Evolutionary conservation across 192 early-diverging fungal genomes (phyloP).

Genomic region (Gonapodya sp.): DNA sequence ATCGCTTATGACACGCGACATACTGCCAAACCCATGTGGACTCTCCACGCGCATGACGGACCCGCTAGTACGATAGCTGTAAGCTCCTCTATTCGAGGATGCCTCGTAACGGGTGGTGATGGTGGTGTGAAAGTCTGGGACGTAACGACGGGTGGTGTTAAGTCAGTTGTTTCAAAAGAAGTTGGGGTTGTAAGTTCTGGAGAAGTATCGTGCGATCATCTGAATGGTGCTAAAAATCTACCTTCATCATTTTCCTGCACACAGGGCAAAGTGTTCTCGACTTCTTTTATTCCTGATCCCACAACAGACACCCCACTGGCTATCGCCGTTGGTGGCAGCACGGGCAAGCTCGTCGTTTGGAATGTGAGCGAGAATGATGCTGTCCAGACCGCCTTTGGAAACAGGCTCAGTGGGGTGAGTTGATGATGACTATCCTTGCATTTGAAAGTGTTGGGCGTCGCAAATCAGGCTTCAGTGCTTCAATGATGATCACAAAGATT

Average conservation of each 20-base stretch:
- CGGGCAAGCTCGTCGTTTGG: conserved; percentile 87
- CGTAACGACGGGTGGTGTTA: conserved; percentile 59
- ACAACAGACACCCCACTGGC: conserved; percentile 88
- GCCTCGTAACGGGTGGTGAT: conserved; percentile 90
- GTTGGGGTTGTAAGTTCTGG: conserved; percentile 51
- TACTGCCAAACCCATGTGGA: conserved; percentile 56
- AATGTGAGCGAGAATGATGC: conserved; percentile 82
- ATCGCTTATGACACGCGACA: conserved; percentile 75
- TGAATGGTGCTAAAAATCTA: conserved; percentile 3
- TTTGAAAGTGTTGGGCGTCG: too few species aligned
- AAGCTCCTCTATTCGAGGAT: conserved; percentile 62
- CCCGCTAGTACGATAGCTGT: conserved; percentile 83
- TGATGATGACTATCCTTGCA: too few species aligned
- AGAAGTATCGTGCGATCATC: not conserved
- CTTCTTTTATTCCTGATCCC: conserved; percentile 41
- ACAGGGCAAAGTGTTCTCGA: conserved; percentile 67
- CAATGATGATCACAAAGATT: conserved; percentile 13
- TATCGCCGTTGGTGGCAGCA: conserved; percentile 77
- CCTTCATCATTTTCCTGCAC: conserved; percentile 13
- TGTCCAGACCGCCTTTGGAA: conserved; percentile 57
- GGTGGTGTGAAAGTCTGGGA: conserved; percentile 92
- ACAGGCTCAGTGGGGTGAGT: conserved; percentile 2
- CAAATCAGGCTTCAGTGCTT: conserved; percentile 10
- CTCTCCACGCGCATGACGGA: conserved; percentile 86
- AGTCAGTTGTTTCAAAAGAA: conserved; percentile 78